These are phyloP conservation scores for Sonneratia alba DNA, from an alignment of 345 rosid genomes.

Conservation along the genomic window DNA sequence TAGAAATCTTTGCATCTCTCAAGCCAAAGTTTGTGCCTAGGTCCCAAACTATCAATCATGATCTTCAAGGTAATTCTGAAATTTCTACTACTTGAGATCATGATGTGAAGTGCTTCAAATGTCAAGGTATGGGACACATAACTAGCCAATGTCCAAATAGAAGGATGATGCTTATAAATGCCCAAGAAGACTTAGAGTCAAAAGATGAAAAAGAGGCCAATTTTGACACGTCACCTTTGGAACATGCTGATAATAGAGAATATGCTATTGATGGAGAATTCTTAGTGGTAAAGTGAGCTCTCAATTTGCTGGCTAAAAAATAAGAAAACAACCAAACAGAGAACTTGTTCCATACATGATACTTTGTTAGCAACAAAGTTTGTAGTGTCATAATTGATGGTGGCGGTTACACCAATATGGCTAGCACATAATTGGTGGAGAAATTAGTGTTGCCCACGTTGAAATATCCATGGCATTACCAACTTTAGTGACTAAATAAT, in stretches of 20 bases:
- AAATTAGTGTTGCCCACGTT: not conserved
- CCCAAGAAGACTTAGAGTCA: not conserved
- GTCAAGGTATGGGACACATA: no score
- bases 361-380: no score
- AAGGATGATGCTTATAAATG: not conserved
- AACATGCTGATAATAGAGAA: not conserved
- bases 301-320: not conserved
- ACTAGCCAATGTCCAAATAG: no score
- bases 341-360: not conserved
- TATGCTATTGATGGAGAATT: not conserved
- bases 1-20: no score
- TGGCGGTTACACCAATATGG: not conserved
- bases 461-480: not conserved
- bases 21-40: no score
- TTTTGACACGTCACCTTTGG: not conserved
- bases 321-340: not conserved
- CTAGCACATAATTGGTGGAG: not conserved
- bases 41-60: no score
- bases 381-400: not conserved
- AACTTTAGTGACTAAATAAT: not conserved
- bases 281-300: not conserved
- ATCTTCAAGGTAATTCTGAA: no score
- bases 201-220: not conserved
- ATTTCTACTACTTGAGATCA: no score
- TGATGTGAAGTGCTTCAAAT: no score